Base-by-base conservation (phyloP, 208 protist genomes). In the Leishmania mexicana region DNA sequence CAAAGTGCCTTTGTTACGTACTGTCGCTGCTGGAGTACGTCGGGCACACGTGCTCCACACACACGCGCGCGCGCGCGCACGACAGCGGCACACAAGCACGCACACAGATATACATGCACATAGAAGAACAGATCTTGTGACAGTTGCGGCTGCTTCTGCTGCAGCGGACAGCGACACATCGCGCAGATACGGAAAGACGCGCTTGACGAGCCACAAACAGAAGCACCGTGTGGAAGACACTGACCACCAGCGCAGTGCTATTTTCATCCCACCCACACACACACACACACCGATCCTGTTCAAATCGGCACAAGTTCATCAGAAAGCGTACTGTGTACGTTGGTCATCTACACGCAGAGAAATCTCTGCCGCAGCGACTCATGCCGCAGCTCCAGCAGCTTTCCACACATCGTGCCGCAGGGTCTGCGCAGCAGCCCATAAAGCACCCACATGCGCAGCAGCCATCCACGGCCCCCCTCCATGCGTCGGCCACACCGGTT, bases 341-440 rank as follows among this genome's bases (percentile, higher is more conserved):
- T 42, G 19, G 10, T 71, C 8, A n/a, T n/a, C 8, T 10, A 19
- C 40, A 47, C 65, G 21, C 38, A 42, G 65, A 24, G 19, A 40
- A 71, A 11, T 71, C 65, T 31, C 17, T 54, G 51, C 51, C 28
- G 38, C 77, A 74, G 11, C 3, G 42, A 24, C 21, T 15, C 42
- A 83, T 83, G 80, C 80, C 80, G 40, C 80, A 79, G 53, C 74
- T 83, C 31, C 80, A 83, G 65, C 74, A 83, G 31, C 64, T 73
- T 49, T 75, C 80, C 10, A 58, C 71, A 7, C 74, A 76, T 28
- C 19, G 31, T 19, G 74, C 64, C 21, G 64, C 65, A 4, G 80
- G 45, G 45, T 53, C 64, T 40, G 51, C 64, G 31, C 49, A 64
- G 35, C 62, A 75, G 57, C 4, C 4, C 28, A 6, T 38, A 24